Percentiles rank a stretch among this genome's conserved stretches.
phyloP scores from a whole-genome alignment of 2,329 filamentous ascomycete species.

The Ophiostoma perfectum region DNA sequence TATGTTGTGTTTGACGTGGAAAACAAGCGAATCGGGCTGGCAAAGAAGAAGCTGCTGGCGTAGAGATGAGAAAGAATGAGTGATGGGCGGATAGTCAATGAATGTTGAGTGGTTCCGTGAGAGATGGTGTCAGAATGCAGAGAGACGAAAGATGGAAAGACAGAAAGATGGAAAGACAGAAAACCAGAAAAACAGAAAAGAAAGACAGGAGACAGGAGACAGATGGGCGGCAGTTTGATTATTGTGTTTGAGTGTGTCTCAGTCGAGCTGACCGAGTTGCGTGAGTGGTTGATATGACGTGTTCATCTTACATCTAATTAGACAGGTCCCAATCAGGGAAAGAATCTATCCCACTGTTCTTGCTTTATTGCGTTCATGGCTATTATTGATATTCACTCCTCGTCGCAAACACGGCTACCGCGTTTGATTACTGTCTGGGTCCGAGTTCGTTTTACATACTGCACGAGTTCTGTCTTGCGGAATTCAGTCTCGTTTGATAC shows the following conservation, averaged over 20 bases:
- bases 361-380: too few species aligned
- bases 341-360: too few species aligned
- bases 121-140: too few species aligned
- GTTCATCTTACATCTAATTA: neutral
- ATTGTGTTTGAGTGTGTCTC: neutral
- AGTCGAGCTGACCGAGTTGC: too few species aligned
- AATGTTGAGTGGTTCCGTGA: too few species aligned
- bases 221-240: neutral
- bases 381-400: neutral
- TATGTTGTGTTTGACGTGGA: constrained; percentile 65
- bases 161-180: neutral
- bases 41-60: constrained; percentile 38
- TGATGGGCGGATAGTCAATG: neutral
- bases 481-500: too few species aligned
- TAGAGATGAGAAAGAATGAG: constrained; percentile 4
- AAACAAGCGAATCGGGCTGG: constrained; percentile 43
- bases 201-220: neutral
- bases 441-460: too few species aligned
- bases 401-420: neutral
- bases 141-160: neutral
- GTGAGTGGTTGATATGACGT: neutral
- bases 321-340: neutral
- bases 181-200: neutral
- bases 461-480: too few species aligned
- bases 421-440: neutral